Evolutionary conservation across 1,284 basidiomycete species (phyloP), one percentile per base, ranked within the genome.

Genomic region (Melampsora americana): DNA sequence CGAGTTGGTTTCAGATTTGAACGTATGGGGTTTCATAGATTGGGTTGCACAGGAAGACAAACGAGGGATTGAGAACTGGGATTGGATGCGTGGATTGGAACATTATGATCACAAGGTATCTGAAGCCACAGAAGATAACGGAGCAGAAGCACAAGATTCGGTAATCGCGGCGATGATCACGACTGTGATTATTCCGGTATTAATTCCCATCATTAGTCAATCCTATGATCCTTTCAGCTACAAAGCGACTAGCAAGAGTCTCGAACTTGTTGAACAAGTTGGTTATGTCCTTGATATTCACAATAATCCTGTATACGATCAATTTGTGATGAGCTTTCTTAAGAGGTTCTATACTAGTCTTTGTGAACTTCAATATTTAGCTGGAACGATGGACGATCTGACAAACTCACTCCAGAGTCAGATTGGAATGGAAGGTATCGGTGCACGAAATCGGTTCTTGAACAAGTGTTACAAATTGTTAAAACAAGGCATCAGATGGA

Each of bases 101-200:
- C n/a, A 28, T 26, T 75, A 56, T 60, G 65, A 68, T 23, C 73
- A 75, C 50, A 53, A 44, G 30, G 28, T 59, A 30, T 56, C 71
- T 12, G 66, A 46, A 46, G 56, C 14, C 35, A n/a, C 23, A 5
- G 18, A n/a, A 20, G 66, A 61, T 32, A 35, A 42, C 35, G 39
- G 44, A 23, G 62, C 39, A 30, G 28, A 35, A 39, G 61, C 59
- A 48, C 32, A 23, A 62, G 64, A 66, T 64, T 75, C 66, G 30
- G 71, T 95, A n/a, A 89, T 93, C 30, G 88, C 91, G 23, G 90
- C 91, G 1, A 92, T 95, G 89, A 88, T 95, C 32, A 89, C 90
- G 14, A 92, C 92, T 0, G 89, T 90, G 0, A 86, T 95, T 62
- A 88, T 92, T 30, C 93, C 94, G 2, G 85, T 89, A 56, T 81